Conservation (phyloP, 2,329 filamentous ascomycete species). For the Macrophomina pseudophaseolina region DNA sequence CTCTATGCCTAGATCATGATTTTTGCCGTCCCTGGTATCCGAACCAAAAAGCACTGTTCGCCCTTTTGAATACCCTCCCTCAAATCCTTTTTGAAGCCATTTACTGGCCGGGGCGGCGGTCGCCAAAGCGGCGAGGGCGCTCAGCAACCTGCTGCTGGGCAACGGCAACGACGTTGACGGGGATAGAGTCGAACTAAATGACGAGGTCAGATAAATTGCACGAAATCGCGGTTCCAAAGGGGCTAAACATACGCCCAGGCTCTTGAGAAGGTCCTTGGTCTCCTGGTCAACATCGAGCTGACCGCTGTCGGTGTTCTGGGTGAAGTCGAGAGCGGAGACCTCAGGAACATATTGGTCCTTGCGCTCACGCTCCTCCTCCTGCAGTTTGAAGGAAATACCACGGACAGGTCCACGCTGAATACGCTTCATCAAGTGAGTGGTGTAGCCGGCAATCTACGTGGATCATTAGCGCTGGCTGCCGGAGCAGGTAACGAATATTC, state of each 20-base stretch:
- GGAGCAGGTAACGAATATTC: conserved; percentile 30
- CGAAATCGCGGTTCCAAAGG: neutral
- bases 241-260: conserved; percentile 82
- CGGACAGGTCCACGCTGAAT: conserved; percentile 99
- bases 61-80: conserved; percentile 28
- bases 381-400: conserved; percentile 99
- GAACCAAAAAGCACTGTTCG: conserved; percentile 27
- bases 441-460: conserved; percentile 90
- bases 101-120: conserved; percentile 55
- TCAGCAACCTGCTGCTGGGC: conserved; percentile 86
- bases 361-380: conserved; percentile 99
- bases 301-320: conserved; percentile 89
- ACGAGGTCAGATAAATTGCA: conserved; percentile 15
- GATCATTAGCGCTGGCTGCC: conserved; percentile 55
- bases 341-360: conserved; percentile 99
- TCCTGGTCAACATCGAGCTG: conserved; percentile 94
- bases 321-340: conserved; percentile 97
- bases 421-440: conserved; percentile 95
- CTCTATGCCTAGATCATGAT: conserved; percentile 26
- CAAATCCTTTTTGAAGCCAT: conserved; percentile 36
- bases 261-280: conserved; percentile 99
- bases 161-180: conserved; percentile 93
- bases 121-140: conserved; percentile 78
- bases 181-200: conserved; percentile 89
- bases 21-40: conserved; percentile 46